phyloP scores from a whole-genome alignment of 495 filamentous ascomycete genomes.

The Trichoderma orchidacearum region DNA sequence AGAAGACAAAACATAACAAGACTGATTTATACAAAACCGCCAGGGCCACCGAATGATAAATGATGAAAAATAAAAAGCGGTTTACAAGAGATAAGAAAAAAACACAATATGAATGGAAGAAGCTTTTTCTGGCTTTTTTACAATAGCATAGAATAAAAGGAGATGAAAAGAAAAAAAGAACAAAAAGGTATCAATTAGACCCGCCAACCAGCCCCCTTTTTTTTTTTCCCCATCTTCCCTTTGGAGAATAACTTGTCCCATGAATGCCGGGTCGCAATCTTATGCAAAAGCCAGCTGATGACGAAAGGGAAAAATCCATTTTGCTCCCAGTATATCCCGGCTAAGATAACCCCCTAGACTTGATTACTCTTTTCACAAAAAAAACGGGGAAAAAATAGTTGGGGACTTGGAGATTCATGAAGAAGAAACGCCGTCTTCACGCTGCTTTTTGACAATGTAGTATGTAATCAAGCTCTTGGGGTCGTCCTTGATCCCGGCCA shows the following conservation, averaged over 20 bases:
- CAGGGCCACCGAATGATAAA: not conserved
- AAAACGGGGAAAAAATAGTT: not conserved
- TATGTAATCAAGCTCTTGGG: slow-evolving; percentile 71
- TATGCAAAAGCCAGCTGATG: too few relatives aligned
- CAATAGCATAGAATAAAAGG: not conserved
- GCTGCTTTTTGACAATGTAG: slow-evolving; percentile 57
- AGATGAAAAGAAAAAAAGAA: not conserved
- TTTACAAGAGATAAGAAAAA: not conserved
- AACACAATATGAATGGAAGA: not conserved
- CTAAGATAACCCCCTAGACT: too few relatives aligned
- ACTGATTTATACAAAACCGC: not conserved
- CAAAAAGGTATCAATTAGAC: too few relatives aligned
- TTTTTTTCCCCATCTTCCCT: not conserved
- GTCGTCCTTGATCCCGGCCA: slow-evolving; percentile 49
- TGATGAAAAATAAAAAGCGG: not conserved
- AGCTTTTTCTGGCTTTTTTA: not conserved
- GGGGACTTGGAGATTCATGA: too few relatives aligned
- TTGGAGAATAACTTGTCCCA: too few relatives aligned
- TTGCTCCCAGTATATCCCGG: too few relatives aligned
- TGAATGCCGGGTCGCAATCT: too few relatives aligned
- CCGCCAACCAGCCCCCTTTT: not conserved
- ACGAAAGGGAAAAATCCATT: too few relatives aligned
- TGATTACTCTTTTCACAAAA: not conserved
- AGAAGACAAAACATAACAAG: too few relatives aligned
- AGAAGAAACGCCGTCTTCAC: slow-evolving; percentile 15